Conservation (phyloP, 202 grass and related monocot genomes). For the Miscanthus sacchariflorus region DNA sequence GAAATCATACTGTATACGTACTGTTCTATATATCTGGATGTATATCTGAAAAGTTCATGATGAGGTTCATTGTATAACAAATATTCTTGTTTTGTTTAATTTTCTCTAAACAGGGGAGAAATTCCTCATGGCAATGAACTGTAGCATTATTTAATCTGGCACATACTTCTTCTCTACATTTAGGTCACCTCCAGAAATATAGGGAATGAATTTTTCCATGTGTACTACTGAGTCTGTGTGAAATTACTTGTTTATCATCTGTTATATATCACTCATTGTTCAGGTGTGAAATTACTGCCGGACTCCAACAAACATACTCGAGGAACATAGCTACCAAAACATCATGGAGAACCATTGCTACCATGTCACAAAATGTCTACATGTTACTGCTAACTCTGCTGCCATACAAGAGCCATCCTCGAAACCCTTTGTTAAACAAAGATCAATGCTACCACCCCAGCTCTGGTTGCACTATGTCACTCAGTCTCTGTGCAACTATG, state of each 20-base stretch:
- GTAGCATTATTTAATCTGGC: neutral
- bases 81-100: neutral
- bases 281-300: too few species aligned
- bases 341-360: too few species aligned
- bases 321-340: too few species aligned
- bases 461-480: too few species aligned
- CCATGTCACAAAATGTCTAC: too few species aligned
- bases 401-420: too few species aligned
- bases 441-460: too few species aligned
- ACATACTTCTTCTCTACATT: neutral
- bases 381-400: too few species aligned
- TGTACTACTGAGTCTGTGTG: neutral
- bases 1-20: neutral
- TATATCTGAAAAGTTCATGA: neutral
- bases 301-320: too few species aligned
- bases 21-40: constrained; percentile 10
- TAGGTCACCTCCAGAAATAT: neutral
- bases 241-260: neutral
- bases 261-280: too few species aligned
- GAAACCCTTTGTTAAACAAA: too few species aligned
- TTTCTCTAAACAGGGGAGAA: neutral
- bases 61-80: neutral
- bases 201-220: neutral
- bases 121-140: neutral
- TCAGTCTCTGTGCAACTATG: too few species aligned